Evolutionary conservation across 768 basidiomycete species (phyloP).

Genomic region (Hypholoma sublateritium): DNA sequence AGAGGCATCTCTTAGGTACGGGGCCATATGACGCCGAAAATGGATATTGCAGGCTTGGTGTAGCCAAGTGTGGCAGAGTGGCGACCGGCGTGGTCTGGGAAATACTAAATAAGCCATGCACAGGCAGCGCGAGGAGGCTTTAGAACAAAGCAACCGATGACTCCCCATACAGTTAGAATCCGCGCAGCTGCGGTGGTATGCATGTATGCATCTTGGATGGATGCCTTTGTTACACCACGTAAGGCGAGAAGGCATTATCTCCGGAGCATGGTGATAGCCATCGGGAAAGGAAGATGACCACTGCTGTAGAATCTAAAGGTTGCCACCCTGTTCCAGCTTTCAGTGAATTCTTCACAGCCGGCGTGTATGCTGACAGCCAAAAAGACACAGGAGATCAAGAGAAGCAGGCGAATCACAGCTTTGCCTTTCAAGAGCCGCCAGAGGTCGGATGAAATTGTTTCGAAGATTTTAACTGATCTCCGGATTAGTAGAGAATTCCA

Average conservation of each 20-base stretch:
- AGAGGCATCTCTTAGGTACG: not conserved
- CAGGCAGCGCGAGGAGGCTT: constrained; percentile 6
- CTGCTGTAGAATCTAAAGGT: not conserved
- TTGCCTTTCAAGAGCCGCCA: not conserved
- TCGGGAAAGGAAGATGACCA: not conserved
- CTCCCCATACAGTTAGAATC: not conserved
- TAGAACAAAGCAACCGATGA: constrained; percentile 1
- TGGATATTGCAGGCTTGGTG: constrained; percentile 3
- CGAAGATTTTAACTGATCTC: not conserved
- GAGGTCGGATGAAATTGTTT: not conserved
- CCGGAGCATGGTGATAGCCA: constrained; percentile 6
- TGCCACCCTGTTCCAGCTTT: constrained; percentile 1
- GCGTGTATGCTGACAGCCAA: not conserved
- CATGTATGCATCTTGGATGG: too few relatives aligned
- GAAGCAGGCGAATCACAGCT: not conserved
- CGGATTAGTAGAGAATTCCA: not conserved
- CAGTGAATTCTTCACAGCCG: not conserved
- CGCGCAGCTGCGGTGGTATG: not conserved
- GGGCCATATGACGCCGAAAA: constrained; percentile 3
- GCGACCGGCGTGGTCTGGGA: constrained; percentile 2
- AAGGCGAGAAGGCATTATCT: not conserved
- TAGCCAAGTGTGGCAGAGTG: constrained; percentile 6
- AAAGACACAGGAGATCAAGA: not conserved
- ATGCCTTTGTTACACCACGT: too few relatives aligned
- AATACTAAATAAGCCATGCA: constrained; percentile 4